Evolutionary conservation across 306 rosid species (phyloP).

Genomic region (Crataegus laevigata): DNA sequence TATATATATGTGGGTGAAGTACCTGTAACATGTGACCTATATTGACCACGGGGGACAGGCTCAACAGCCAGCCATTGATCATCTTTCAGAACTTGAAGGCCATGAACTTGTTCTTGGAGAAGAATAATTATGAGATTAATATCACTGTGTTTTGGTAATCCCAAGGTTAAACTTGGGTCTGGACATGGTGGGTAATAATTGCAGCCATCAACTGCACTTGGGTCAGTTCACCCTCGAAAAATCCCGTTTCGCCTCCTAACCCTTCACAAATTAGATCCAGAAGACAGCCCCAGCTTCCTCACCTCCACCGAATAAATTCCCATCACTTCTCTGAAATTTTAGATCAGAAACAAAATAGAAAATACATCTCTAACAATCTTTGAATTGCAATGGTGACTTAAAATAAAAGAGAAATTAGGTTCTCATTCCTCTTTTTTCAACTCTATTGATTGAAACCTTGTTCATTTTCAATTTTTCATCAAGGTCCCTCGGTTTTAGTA

Average conservation of each 20-base stretch:
- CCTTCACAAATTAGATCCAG: conserved; percentile 20
- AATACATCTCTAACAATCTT: not conserved
- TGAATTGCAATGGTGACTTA: not conserved
- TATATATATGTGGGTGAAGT: not conserved
- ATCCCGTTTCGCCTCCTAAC: conserved; percentile 10
- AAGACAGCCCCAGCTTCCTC: conserved; percentile 20
- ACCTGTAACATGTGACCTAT: conserved; percentile 38
- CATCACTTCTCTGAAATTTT: not conserved
- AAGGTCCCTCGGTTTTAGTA: no score
- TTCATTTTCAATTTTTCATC: no score
- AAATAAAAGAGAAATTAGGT: no score
- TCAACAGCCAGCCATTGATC: conserved; percentile 39
- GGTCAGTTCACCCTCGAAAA: not conserved
- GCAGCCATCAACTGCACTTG: not conserved
- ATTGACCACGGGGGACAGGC: conserved; percentile 47
- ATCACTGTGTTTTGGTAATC: conserved; percentile 28
- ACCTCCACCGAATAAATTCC: conserved; percentile 7
- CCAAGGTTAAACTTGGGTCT: conserved; percentile 28
- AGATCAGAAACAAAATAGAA: not conserved
- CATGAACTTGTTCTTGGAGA: conserved; percentile 13
- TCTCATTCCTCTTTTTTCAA: no score
- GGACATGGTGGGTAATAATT: conserved; percentile 14
- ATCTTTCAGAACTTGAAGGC: conserved; percentile 42
- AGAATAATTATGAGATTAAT: conserved; percentile 7
- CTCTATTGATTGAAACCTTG: no score